phyloP scores from a whole-genome alignment of 331 rosid genomes.

The Cydonia oblonga region DNA sequence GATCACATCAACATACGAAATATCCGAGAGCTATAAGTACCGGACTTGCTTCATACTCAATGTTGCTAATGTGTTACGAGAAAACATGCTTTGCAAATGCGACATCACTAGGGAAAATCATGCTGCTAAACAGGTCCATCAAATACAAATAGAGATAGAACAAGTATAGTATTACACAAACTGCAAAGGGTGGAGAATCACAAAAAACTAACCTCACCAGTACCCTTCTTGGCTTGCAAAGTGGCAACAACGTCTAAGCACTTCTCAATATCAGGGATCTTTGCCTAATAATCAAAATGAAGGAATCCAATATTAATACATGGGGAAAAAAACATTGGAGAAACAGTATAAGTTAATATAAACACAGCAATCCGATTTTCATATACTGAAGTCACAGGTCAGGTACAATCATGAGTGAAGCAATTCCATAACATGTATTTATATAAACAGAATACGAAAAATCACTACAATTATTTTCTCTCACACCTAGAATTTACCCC shows the following conservation, averaged over 20 bases:
- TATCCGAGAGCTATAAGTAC: too few relatives aligned
- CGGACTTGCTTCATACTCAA: too few relatives aligned
- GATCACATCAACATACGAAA: too few relatives aligned
- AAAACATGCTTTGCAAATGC: background rate
- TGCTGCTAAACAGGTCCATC: background rate
- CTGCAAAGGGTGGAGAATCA: background rate
- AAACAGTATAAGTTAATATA: background rate
- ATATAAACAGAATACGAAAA: background rate
- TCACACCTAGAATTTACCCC: background rate
- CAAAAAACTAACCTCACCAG: slow-evolving; percentile 72
- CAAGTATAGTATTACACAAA: too few relatives aligned
- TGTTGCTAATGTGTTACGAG: background rate
- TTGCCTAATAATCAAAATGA: slow-evolving; percentile 44
- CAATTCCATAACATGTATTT: background rate
- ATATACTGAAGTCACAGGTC: background rate
- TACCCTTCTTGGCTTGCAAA: slow-evolving; percentile 72
- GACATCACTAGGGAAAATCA: background rate
- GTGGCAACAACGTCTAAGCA: slow-evolving; percentile 75
- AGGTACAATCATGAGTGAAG: background rate
- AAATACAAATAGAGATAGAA: too few relatives aligned
- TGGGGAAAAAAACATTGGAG: background rate
- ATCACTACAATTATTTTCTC: background rate
- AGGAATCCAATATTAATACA: background rate
- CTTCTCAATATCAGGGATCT: slow-evolving; percentile 87
- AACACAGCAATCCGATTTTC: background rate